Conservation (phyloP, 192 early-diverging fungal species). For the Rhizophlyctis rosea region DNA sequence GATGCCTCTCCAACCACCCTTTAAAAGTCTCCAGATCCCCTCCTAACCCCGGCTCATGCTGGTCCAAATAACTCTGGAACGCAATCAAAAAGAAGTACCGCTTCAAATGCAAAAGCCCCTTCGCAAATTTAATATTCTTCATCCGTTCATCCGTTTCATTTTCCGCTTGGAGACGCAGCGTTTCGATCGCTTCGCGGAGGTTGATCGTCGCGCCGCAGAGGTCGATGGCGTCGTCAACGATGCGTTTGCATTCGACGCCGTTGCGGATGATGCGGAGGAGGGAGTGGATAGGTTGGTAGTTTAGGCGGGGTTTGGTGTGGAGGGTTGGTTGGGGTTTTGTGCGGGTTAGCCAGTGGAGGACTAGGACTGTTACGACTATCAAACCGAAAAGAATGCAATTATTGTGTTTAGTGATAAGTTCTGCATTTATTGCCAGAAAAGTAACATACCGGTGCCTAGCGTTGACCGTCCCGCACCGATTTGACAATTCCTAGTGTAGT, state of each 20-base stretch:
- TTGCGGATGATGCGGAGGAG: conserved; percentile 59
- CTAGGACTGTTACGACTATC: conserved; percentile 28
- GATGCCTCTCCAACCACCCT: conserved; percentile 49
- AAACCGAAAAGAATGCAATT: background rate
- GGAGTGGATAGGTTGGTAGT: conserved; percentile 57
- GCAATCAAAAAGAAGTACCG: conserved; percentile 58
- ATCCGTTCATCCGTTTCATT: conserved; percentile 24
- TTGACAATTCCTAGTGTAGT: conserved; percentile 52
- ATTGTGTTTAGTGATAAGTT: background rate
- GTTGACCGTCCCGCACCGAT: conserved; percentile 63
- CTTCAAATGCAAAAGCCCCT: conserved; percentile 33
- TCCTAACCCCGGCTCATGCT: conserved; percentile 21
- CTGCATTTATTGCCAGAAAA: background rate
- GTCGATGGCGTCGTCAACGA: conserved; percentile 59
- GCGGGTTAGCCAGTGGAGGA: conserved; percentile 41
- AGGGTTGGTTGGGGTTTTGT: conserved; percentile 2
- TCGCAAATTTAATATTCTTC: background rate
- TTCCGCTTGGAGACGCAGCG: conserved; percentile 36
- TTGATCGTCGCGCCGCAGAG: conserved; percentile 44
- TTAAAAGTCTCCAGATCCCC: conserved; percentile 46
- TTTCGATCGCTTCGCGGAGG: conserved; percentile 56
- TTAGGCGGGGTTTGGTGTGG: conserved; percentile 26
- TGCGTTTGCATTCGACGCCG: conserved; percentile 52
- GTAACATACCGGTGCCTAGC: conserved; percentile 40
- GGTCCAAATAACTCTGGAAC: conserved; percentile 57